Evolutionary conservation across 2,329 filamentous ascomycete genomes (phyloP).

Genomic region (Pseudogymnoascus sp.): DNA sequence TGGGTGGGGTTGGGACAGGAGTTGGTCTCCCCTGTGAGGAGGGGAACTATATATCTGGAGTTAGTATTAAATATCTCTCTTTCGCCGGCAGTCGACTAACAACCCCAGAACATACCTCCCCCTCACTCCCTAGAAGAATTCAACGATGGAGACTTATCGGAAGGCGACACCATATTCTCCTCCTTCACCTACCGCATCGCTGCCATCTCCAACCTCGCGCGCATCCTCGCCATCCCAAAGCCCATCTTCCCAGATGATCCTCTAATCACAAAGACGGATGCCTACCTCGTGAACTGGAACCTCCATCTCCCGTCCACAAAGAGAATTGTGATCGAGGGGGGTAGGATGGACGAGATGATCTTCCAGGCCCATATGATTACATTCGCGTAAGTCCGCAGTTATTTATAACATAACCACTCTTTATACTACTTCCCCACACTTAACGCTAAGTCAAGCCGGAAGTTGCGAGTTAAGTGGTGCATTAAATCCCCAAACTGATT

Average conservation of each 20-base stretch:
- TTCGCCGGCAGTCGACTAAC: constrained; percentile 23
- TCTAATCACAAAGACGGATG: constrained; percentile 49
- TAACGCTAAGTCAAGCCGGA: not conserved
- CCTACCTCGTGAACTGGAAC: constrained; percentile 62
- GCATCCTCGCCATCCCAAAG: constrained; percentile 55
- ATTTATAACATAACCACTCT: not conserved
- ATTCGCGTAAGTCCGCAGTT: constrained; percentile 30
- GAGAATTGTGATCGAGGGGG: constrained; percentile 59
- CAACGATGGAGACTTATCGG: constrained; percentile 59
- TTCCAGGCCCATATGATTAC: constrained; percentile 84
- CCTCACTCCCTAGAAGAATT: constrained; percentile 64
- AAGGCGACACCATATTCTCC: constrained; percentile 65
- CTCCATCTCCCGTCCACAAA: constrained; percentile 64
- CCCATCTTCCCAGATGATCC: constrained; percentile 43
- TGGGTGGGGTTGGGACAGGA: constrained; percentile 58
- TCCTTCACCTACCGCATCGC: constrained; percentile 82
- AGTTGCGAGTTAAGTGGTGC: not conserved
- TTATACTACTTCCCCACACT: not conserved
- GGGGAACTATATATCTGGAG: constrained; percentile 54
- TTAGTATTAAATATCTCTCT: constrained; percentile 30
- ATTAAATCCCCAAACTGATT: not conserved
- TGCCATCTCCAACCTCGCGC: constrained; percentile 68
- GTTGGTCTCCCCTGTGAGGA: constrained; percentile 78
- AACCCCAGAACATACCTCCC: constrained; percentile 46
- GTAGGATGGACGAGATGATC: constrained; percentile 77